A percentile compares a stretch with the other conserved stretches of the same genome.
Evolutionary conservation across 139 green algal species (phyloP).

Genomic region (Closterium sp.): DNA sequence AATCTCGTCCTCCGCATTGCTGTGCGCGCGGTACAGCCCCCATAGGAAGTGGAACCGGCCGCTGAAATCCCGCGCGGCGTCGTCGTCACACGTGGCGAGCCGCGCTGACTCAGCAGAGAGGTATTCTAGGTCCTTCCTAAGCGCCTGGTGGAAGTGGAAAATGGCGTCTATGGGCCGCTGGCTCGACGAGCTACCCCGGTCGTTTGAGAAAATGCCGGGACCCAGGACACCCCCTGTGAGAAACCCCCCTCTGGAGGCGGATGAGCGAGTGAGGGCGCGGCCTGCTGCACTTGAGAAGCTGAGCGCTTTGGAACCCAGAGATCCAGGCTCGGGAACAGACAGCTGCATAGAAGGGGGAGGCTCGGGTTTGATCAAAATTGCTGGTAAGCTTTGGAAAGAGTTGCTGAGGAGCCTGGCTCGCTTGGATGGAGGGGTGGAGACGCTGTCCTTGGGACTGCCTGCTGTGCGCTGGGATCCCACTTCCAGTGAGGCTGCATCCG

Average conservation of each 20-base stretch:
- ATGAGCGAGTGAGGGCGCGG: background rate
- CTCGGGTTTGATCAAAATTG: background rate
- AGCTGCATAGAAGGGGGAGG: background rate
- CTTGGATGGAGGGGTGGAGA: background rate
- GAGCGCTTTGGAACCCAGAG: background rate
- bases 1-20: slow-evolving; percentile 87
- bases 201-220: background rate
- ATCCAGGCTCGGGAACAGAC: background rate
- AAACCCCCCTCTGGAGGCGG: background rate
- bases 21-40: slow-evolving; percentile 77
- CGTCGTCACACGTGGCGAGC: slow-evolving; percentile 31
- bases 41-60: slow-evolving; percentile 90
- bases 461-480: background rate
- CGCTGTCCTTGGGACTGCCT: background rate
- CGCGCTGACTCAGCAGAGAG: slow-evolving; percentile 72
- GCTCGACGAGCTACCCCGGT: background rate
- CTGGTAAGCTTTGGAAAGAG: background rate
- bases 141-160: slow-evolving; percentile 86
- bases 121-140: slow-evolving; percentile 75
- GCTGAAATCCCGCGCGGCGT: slow-evolving; percentile 70
- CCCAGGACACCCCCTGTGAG: background rate
- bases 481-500: background rate
- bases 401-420: background rate
- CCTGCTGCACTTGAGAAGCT: background rate
- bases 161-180: slow-evolving; percentile 90